phyloP scores from a whole-genome alignment of 2,329 filamentous ascomycete species.

The Rhexocercosporidium sp. region DNA sequence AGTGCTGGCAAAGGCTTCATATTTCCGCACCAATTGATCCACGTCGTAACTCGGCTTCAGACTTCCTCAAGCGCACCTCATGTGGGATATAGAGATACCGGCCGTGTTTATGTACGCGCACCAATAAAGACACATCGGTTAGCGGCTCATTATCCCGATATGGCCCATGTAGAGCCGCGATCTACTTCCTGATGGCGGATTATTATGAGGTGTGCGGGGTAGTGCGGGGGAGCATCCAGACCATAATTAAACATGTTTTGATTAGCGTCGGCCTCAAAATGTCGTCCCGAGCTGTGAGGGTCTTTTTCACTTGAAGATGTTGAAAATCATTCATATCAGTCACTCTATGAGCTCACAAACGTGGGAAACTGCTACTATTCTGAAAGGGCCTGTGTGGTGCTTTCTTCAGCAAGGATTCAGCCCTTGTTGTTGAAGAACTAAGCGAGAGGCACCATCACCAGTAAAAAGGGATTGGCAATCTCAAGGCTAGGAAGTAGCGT shows the following conservation, averaged over 20 bases:
- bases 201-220: not conserved
- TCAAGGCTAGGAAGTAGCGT: no score
- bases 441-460: no score
- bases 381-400: no score
- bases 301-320: not conserved
- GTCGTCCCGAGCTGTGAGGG: not conserved
- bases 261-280: not conserved
- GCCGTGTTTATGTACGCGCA: not conserved
- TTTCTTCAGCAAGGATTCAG: no score
- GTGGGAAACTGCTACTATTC: no score
- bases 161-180: not conserved
- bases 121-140: not conserved
- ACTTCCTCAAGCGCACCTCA: not conserved
- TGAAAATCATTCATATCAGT: no score
- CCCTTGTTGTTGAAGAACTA: no score
- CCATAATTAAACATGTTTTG: not conserved
- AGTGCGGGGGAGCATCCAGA: not conserved
- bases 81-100: not conserved
- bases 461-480: no score
- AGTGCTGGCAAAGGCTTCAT: not conserved
- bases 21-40: not conserved
- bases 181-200: not conserved
- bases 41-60: not conserved
- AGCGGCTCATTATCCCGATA: not conserved
- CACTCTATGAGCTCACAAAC: no score